These are phyloP conservation scores for Penicillium argentinense DNA, from an alignment of 495 filamentous ascomycete species.

Conservation along the genomic window DNA sequence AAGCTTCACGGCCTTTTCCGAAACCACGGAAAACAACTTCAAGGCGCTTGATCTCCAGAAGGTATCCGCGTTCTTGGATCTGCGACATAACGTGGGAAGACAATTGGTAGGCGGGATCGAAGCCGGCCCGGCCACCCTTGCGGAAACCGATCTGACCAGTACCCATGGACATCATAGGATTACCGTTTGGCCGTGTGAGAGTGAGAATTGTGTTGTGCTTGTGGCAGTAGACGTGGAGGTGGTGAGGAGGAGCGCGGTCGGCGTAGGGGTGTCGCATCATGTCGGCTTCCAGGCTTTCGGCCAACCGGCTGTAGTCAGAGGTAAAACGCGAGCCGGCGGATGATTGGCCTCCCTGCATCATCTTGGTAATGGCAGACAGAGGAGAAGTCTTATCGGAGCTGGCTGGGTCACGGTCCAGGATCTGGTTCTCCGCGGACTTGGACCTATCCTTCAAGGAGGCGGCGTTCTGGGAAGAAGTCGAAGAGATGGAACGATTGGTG, in stretches of 20 bases:
- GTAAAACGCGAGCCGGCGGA: conserved; percentile 18
- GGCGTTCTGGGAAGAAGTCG: conserved; percentile 17
- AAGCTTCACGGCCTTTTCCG: conserved; percentile 81
- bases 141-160: conserved; percentile 84
- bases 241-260: conserved; percentile 58
- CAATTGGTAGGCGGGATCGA: conserved; percentile 93
- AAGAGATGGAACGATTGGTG: conserved; percentile 30
- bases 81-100: conserved; percentile 72
- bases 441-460: conserved; percentile 15
- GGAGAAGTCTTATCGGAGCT: conserved; percentile 23
- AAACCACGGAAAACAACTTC: conserved; percentile 83
- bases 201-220: conserved; percentile 96
- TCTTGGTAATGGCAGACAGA: conserved; percentile 31
- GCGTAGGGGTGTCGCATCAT: conserved; percentile 40
- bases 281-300: conserved; percentile 37
- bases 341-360: conserved; percentile 29
- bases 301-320: conserved; percentile 33
- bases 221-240: conserved; percentile 80
- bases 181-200: conserved; percentile 74
- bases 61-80: conserved; percentile 71
- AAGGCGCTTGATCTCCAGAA: conserved; percentile 56
- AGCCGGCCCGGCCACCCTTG: conserved; percentile 72
- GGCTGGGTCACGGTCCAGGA: conserved; percentile 25
- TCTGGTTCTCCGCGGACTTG: conserved; percentile 31
- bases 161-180: conserved; percentile 71